Evolutionary conservation across 78 protist genomes (phyloP), one percentile per base, ranked within the genome.

Genomic region (Bodo saltans): DNA sequence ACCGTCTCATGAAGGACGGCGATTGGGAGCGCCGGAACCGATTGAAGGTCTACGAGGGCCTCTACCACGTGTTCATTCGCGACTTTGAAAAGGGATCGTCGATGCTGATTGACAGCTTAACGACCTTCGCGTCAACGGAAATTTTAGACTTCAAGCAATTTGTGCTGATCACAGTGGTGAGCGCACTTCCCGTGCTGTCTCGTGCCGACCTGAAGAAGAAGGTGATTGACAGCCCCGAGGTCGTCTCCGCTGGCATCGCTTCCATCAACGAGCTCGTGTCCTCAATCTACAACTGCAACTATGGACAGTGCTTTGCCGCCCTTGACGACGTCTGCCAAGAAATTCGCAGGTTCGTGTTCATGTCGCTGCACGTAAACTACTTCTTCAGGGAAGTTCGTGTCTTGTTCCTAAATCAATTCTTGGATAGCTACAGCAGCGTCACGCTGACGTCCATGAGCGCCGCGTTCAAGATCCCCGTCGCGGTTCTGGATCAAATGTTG

Each of bases 21-120:
- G 99, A 97, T 79, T 97, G 99, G 99, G 99, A 97, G 60, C 87
- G 97, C n/a, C 88, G 97, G 75, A 97, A 97, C 89, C 78, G 98
- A 34, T 81, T 97, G 39, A 96, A 94, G 94, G 96, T 91, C 40
- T 97, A 97, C 79, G 95, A 95, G 87, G 98, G 92, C 0, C 70
- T 82, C 33, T 88, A 85, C 71, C 60, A 69, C 70, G 69, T 95
- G 88, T 42, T 89, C 17, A 79, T 84, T 34, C 90, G 99, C 68
- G 74, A 91, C 68, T 94, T 97, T 83, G 85, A 89, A 70, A 82
- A 82, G 78, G 94, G 96, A 0, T 83, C 98, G 0, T 32, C 69
- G n/a, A 85, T 93, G 42, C 85, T 93, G 37, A 79, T 95, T 38
- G 97, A 91, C 67, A 75, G 94, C 26, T 26, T 94, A 40, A 79